Evolutionary conservation across 306 rosid genomes (phyloP).

Genomic region (Cicer judaicum): DNA sequence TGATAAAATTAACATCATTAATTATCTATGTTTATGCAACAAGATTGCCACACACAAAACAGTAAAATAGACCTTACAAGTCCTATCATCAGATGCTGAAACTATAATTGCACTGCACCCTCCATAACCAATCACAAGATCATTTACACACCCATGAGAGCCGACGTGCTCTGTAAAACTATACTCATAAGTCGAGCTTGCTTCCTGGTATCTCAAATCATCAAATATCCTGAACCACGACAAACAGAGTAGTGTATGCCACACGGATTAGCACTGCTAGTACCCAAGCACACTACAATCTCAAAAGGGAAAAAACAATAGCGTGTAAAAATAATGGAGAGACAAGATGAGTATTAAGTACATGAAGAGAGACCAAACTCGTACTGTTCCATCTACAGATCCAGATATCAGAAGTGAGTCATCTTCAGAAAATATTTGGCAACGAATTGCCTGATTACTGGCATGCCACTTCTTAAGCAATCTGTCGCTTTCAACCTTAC

Average conservation of each 20-base stretch:
- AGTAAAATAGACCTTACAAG: constrained; percentile 70
- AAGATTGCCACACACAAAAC: constrained; percentile 14
- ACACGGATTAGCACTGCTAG: constrained; percentile 17
- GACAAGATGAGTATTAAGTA: constrained; percentile 40
- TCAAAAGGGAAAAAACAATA: neutral
- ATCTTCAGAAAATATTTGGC: constrained; percentile 75
- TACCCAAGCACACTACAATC: neutral
- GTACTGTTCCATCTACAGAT: constrained; percentile 69
- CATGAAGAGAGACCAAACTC: constrained; percentile 82
- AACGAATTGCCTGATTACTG: constrained; percentile 72
- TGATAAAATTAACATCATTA: neutral
- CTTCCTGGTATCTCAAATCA: constrained; percentile 54
- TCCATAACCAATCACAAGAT: constrained; percentile 70
- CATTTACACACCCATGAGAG: constrained; percentile 53
- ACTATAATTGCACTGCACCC: constrained; percentile 81
- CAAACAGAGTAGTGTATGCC: neutral
- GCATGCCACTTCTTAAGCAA: constrained; percentile 86
- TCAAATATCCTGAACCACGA: constrained; percentile 65
- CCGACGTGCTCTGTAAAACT: constrained; percentile 62
- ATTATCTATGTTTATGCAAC: constrained; percentile 2
- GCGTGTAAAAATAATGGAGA: neutral
- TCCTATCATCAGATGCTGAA: constrained; percentile 79
- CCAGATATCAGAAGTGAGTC: constrained; percentile 75
- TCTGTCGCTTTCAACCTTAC: constrained; percentile 69
- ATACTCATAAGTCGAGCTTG: constrained; percentile 53